Percentiles rank a stretch among this genome's conserved stretches.
These are phyloP conservation scores for Ramichloridium luteum DNA, from an alignment of 2,329 filamentous ascomycete species.

Conservation along the genomic window DNA sequence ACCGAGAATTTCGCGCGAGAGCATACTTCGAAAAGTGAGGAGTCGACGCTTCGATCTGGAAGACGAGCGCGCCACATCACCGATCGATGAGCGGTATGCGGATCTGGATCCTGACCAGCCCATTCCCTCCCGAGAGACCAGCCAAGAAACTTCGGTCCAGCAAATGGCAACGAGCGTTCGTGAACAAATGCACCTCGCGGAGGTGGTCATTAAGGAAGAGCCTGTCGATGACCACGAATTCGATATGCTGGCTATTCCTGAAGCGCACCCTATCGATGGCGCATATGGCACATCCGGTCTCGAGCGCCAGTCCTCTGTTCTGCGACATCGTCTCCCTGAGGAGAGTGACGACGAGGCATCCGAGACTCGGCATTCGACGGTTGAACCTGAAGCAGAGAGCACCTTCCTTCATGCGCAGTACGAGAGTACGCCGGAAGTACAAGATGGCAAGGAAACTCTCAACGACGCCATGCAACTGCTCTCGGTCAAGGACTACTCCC, in stretches of 20 bases:
- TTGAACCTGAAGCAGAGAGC: constrained; percentile 24
- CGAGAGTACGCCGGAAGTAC: constrained; percentile 6
- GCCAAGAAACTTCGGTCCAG: constrained; percentile 18
- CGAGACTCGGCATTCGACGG: constrained; percentile 45
- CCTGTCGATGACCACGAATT: constrained; percentile 44
- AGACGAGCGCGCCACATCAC: constrained; percentile 31
- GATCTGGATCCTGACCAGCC: constrained; percentile 75
- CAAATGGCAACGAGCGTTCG: constrained; percentile 21
- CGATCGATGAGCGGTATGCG: constrained; percentile 19
- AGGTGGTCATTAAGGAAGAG: constrained; percentile 60
- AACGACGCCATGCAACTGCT: constrained; percentile 25
- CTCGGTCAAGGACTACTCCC: constrained; percentile 24
- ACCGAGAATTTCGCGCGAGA: constrained; percentile 82
- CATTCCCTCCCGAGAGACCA: constrained; percentile 72
- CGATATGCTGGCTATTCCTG: constrained; percentile 54
- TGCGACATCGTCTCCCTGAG: constrained; percentile 38
- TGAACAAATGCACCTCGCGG: constrained; percentile 45
- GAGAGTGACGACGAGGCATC: constrained; percentile 35
- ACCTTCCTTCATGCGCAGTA: constrained; percentile 16
- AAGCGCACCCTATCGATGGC: constrained; percentile 10
- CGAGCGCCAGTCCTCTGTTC: constrained; percentile 40
- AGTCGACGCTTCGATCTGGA: constrained; percentile 43
- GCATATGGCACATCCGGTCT: constrained; percentile 11
- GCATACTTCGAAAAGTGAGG: constrained; percentile 79
- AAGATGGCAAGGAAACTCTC: constrained; percentile 22